Percentiles rank a stretch among this genome's conserved stretches.
These are phyloP conservation scores for Aureobasidium sp. DNA, from an alignment of 2,329 filamentous ascomycete species.

Conservation along the genomic window DNA sequence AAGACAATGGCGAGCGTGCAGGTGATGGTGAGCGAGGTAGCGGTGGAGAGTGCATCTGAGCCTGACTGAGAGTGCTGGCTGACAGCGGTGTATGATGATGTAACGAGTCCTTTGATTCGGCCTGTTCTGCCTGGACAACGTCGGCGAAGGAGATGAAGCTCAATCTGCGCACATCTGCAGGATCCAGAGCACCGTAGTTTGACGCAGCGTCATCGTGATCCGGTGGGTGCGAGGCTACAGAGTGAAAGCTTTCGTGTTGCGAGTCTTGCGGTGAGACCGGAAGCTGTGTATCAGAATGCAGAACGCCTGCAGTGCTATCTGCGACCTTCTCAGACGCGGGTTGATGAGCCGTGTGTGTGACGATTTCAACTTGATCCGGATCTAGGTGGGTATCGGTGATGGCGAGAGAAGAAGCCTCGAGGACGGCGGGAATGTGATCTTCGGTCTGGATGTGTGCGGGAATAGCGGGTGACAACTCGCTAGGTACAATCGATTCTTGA, in stretches of 20 bases:
- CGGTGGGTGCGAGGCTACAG: background rate
- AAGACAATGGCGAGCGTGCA: conserved; percentile 54
- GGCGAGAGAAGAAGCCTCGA: conserved; percentile 84
- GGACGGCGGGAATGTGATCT: conserved; percentile 82
- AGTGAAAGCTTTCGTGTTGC: conserved; percentile 13
- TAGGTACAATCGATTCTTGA: conserved; percentile 62
- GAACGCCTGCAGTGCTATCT: conserved; percentile 16
- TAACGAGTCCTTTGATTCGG: conserved; percentile 47
- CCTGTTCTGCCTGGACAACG: conserved; percentile 77
- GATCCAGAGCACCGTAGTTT: conserved; percentile 70
- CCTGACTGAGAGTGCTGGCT: conserved; percentile 41
- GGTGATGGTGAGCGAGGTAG: conserved; percentile 63
- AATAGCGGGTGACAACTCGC: conserved; percentile 73
- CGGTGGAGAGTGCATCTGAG: conserved; percentile 12
- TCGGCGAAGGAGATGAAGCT: conserved; percentile 97
- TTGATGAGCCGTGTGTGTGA: conserved; percentile 78
- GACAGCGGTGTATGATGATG: conserved; percentile 57
- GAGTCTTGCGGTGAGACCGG: conserved; percentile 14
- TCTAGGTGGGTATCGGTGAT: conserved; percentile 82
- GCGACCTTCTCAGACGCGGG: conserved; percentile 60
- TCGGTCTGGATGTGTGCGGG: conserved; percentile 90
- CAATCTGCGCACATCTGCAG: conserved; percentile 68
- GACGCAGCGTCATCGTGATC: conserved; percentile 53
- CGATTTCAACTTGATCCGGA: conserved; percentile 84
- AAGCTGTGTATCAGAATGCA: conserved; percentile 12